phyloP scores from a whole-genome alignment of 2,329 filamentous ascomycete genomes.

The Lachnellula suecica region DNA sequence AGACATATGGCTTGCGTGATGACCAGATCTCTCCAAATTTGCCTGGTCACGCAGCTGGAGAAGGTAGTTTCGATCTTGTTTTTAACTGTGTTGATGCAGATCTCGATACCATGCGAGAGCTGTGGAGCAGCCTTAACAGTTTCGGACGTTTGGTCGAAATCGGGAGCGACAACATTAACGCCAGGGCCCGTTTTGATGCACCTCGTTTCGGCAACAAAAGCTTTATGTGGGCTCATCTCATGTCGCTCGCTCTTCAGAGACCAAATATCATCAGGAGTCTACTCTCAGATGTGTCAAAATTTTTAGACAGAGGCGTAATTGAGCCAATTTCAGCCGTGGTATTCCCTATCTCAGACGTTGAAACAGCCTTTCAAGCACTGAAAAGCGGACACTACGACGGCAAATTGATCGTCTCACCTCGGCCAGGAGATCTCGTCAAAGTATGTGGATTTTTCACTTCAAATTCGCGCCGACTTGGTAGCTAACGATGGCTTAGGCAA shows the following conservation, averaged over 20 bases:
- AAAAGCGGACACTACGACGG: conserved; percentile 23
- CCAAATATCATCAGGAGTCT: conserved; percentile 24
- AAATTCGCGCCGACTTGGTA: not conserved
- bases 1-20: conserved; percentile 28
- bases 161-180: conserved; percentile 36
- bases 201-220: conserved; percentile 39
- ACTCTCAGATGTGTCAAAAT: conserved; percentile 24
- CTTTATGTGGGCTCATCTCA: conserved; percentile 43
- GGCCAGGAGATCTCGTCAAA: conserved; percentile 40
- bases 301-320: conserved; percentile 16
- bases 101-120: conserved; percentile 30
- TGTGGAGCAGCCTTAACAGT: conserved; percentile 37
- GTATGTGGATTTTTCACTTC: conserved; percentile 35
- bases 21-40: conserved; percentile 35
- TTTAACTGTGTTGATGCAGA: conserved; percentile 34
- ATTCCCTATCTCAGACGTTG: conserved; percentile 28
- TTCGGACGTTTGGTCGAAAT: conserved; percentile 44
- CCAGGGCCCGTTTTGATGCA: conserved; percentile 37
- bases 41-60: conserved; percentile 30
- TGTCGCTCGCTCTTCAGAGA: conserved; percentile 22
- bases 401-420: conserved; percentile 21
- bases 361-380: conserved; percentile 31
- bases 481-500: conserved; percentile 6
- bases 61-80: conserved; percentile 31
- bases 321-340: conserved; percentile 33